These are phyloP conservation scores for Sporothrix curviconia DNA, from an alignment of 2,329 filamentous ascomycete species.

Conservation along the genomic window DNA sequence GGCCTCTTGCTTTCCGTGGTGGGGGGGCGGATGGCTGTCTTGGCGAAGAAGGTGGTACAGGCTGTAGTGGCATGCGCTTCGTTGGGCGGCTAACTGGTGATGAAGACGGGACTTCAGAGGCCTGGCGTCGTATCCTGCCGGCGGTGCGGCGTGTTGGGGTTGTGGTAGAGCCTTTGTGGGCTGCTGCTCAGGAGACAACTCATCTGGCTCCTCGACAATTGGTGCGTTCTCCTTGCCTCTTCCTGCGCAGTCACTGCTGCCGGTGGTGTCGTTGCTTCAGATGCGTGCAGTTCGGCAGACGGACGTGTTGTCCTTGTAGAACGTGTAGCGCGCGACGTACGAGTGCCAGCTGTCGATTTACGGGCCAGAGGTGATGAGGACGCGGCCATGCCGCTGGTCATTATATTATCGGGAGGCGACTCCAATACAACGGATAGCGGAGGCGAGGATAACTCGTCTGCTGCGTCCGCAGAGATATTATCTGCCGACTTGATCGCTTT, in stretches of 20 bases:
- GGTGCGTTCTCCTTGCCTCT: neutral
- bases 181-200: conserved; percentile 18
- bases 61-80: conserved; percentile 4
- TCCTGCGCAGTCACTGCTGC: neutral
- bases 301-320: neutral
- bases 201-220: conserved; percentile 16
- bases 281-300: neutral
- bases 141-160: neutral
- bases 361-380: conserved; percentile 19
- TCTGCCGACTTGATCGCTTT: conserved; percentile 8
- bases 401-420: neutral
- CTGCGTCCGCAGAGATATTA: conserved; percentile 16
- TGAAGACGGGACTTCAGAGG: conserved; percentile 13
- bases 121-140: neutral
- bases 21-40: neutral
- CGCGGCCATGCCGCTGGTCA: neutral
- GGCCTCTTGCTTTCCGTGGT: neutral
- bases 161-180: neutral
- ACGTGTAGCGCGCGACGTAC: neutral
- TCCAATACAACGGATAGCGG: conserved; percentile 1
- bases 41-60: conserved; percentile 3
- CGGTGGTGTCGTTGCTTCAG: neutral
- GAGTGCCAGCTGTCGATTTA: conserved; percentile 11
- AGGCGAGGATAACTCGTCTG: conserved; percentile 28
- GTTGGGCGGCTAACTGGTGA: conserved; percentile 1